phyloP scores from a whole-genome alignment of 225 moss, liverwort and hornwort genomes.

The Ulota crispa region DNA sequence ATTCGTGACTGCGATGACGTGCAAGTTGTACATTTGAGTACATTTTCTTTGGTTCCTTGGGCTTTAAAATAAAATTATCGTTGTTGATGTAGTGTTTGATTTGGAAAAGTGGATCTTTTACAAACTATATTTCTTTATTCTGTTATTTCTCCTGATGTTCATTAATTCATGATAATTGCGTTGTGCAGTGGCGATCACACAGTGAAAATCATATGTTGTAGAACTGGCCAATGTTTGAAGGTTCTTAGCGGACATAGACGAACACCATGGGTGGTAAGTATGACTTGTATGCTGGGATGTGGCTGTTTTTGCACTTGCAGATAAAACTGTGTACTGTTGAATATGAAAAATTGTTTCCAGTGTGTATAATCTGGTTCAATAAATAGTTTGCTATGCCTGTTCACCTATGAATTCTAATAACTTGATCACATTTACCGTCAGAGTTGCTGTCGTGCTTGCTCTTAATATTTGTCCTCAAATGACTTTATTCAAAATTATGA shows the following conservation, averaged over 20 bases:
- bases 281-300: conserved; percentile 4
- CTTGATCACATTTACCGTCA: not conserved
- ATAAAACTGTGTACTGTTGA: not conserved
- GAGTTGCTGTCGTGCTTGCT: conserved; percentile 9
- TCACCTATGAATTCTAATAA: not conserved
- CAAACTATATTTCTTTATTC: not conserved
- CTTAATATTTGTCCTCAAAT: not conserved
- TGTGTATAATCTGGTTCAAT: not conserved
- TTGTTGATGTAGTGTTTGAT: not conserved
- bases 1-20: not conserved
- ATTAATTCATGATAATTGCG: conserved; percentile 2
- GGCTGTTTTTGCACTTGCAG: conserved; percentile 10
- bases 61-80: not conserved
- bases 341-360: not conserved
- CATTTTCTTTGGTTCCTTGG: not conserved
- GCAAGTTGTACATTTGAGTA: conserved; percentile 3
- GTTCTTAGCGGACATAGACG: conserved; percentile 95
- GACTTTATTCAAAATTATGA: not conserved
- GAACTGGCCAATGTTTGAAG: conserved; percentile 91
- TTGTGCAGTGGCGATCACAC: conserved; percentile 96
- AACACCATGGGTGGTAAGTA: conserved; percentile 98
- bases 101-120: not conserved
- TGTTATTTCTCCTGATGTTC: conserved; percentile 10
- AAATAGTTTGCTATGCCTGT: not conserved
- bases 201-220: conserved; percentile 97